phyloP scores from a whole-genome alignment of 2,329 filamentous ascomycete genomes.

The Ceratocystis cubensis region DNA sequence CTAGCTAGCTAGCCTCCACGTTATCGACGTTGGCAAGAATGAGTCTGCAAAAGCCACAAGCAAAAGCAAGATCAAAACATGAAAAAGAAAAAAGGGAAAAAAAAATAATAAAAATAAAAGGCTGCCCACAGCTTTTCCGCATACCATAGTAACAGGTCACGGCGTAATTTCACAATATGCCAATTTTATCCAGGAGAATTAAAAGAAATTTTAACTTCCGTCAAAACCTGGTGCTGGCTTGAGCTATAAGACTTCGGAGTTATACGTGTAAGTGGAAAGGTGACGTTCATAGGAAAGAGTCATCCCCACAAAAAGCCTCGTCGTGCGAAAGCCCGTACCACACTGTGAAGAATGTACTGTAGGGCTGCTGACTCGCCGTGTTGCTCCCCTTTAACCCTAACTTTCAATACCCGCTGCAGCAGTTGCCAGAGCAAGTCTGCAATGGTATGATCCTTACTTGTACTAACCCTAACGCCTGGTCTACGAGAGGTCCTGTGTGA shows the following conservation, averaged over 20 bases:
- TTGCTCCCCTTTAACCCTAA: not conserved
- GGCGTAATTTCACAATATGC: not conserved
- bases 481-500: not conserved
- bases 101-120: not conserved
- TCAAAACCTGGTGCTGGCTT: slow-evolving; percentile 5
- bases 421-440: not conserved
- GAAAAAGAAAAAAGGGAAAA: not conserved
- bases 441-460: not conserved
- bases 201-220: slow-evolving; percentile 2
- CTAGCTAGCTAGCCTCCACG: too few species aligned
- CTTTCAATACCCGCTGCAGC: not conserved
- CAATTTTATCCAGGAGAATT: not conserved
- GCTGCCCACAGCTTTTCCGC: not conserved
- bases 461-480: too few species aligned
- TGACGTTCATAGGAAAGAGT: slow-evolving; percentile 10
- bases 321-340: not conserved
- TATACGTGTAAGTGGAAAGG: slow-evolving; percentile 16
- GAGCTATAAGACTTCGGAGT: slow-evolving; percentile 7
- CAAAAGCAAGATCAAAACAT: not conserved
- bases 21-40: too few species aligned
- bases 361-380: not conserved
- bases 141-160: not conserved
- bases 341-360: not conserved
- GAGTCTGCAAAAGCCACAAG: not conserved
- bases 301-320: not conserved